Percentiles rank a stretch among this genome's conserved stretches.
Conservation (phyloP, 2,329 filamentous ascomycete species). For the Epicoccum nigrum region DNA sequence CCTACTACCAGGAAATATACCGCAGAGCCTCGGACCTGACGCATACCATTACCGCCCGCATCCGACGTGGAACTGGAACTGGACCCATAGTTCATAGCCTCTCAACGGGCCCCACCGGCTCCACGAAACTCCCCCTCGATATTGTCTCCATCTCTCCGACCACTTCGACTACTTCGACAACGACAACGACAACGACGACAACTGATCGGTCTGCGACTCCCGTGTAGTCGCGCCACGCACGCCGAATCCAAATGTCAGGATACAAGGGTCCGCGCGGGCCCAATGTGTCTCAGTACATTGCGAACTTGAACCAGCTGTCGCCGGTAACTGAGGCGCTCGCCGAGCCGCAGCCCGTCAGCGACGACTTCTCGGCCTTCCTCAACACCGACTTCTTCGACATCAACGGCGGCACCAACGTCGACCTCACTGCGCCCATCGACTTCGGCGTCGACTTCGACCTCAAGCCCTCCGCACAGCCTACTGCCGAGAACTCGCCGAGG, state of each 20-base stretch:
- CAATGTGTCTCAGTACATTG: conserved; percentile 89
- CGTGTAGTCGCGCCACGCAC: conserved; percentile 11
- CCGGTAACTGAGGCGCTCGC: conserved; percentile 43
- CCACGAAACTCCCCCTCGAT: conserved; percentile 25
- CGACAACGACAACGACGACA: background rate
- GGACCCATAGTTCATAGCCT: conserved; percentile 14
- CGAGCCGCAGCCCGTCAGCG: conserved; percentile 49
- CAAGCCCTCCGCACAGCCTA: conserved; percentile 25
- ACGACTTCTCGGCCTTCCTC: conserved; percentile 61
- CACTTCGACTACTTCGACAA: conserved; percentile 9
- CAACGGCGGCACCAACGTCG: conserved; percentile 54
- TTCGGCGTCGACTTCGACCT: conserved; percentile 39
- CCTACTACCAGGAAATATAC: background rate
- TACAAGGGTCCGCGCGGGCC: conserved; percentile 79
- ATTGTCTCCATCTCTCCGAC: conserved; percentile 22
- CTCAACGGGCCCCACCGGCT: conserved; percentile 15
- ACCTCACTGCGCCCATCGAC: conserved; percentile 33
- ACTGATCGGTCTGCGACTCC: conserved; percentile 8
- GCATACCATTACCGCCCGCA: too few relatives aligned
- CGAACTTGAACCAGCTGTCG: conserved; percentile 77
- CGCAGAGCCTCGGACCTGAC: conserved; percentile 17
- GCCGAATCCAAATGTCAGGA: conserved; percentile 64
- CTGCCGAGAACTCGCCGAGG: conserved; percentile 22
- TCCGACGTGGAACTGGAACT: conserved; percentile 12
- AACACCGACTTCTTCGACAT: conserved; percentile 70